phyloP scores from a whole-genome alignment of 78 protist species.

The slime mould (Dictyostelium discoideum) region DNA sequence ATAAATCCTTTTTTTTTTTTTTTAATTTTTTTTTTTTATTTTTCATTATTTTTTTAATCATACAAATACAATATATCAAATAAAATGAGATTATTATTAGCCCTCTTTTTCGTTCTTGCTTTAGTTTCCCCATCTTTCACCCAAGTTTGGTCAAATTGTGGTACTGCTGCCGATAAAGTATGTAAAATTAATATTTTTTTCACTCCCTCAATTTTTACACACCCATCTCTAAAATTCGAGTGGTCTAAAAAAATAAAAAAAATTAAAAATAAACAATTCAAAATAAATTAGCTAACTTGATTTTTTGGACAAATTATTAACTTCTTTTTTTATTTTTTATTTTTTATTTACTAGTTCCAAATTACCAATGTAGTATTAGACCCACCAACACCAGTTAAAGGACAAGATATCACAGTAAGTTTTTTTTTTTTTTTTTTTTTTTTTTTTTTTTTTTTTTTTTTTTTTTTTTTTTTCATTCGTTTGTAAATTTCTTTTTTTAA shows the following conservation, averaged over 20 bases:
- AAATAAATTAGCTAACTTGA: too few relatives aligned
- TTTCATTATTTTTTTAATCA: neutral
- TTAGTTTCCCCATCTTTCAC: neutral
- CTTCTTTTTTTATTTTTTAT: neutral
- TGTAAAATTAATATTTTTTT: too few relatives aligned
- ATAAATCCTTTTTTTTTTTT: too few relatives aligned
- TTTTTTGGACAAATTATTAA: conserved; percentile 15
- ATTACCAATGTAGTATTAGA: neutral
- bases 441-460: neutral
- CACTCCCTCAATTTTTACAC: too few relatives aligned
- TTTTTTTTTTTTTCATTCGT: neutral
- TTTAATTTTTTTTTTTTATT: neutral
- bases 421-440: too few relatives aligned
- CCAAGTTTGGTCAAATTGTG: neutral
- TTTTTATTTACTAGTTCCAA: conserved; percentile 13
- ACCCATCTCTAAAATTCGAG: too few relatives aligned
- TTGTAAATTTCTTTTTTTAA: too few relatives aligned
- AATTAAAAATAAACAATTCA: too few relatives aligned
- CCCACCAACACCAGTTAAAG: conserved; percentile 52
- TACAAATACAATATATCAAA: neutral
- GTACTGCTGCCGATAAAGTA: neutral
- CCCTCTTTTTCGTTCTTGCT: neutral
- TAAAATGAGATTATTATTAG: neutral
- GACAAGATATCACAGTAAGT: conserved; percentile 25
- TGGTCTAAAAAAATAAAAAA: too few relatives aligned